These are phyloP conservation scores for Kwoniella pini DNA, from an alignment of 768 basidiomycete species.

Conservation along the genomic window DNA sequence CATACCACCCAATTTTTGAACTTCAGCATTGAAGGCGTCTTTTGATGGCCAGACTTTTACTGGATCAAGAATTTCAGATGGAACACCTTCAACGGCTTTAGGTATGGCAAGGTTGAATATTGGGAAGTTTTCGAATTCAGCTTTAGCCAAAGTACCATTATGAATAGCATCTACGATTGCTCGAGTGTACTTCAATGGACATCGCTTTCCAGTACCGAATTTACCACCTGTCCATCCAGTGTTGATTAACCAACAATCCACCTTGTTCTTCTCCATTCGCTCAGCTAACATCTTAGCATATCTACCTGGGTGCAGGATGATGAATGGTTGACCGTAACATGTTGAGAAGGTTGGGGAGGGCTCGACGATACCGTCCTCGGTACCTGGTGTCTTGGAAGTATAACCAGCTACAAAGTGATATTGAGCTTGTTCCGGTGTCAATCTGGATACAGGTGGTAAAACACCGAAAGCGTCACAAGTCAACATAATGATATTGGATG, in stretches of 20 bases:
- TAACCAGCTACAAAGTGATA: constrained; percentile 98
- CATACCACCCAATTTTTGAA: constrained; percentile 86
- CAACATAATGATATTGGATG: constrained; percentile 70
- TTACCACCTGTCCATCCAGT: constrained; percentile 86
- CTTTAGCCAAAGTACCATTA: constrained; percentile 82
- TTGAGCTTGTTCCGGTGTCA: constrained; percentile 90
- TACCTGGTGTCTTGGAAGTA: constrained; percentile 91
- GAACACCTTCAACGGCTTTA: constrained; percentile 77
- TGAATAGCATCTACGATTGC: constrained; percentile 97
- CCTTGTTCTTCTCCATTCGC: constrained; percentile 83
- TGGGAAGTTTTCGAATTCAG: constrained; percentile 78
- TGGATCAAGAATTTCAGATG: constrained; percentile 87
- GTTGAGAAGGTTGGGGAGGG: constrained; percentile 99
- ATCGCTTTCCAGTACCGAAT: constrained; percentile 88
- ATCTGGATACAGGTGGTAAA: constrained; percentile 88
- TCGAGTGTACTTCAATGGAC: constrained; percentile 93
- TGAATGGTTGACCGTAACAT: constrained; percentile 99
- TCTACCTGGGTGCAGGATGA: constrained; percentile 91
- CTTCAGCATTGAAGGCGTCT: constrained; percentile 84
- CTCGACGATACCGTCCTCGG: constrained; percentile 95
- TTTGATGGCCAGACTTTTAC: constrained; percentile 81
- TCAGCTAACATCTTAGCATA: constrained; percentile 97
- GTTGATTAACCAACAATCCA: constrained; percentile 98
- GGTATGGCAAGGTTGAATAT: constrained; percentile 85
- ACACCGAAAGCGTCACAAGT: constrained; percentile 99